These are phyloP conservation scores for Quillaja saponaria DNA, from an alignment of 306 rosid genomes.

Conservation along the genomic window DNA sequence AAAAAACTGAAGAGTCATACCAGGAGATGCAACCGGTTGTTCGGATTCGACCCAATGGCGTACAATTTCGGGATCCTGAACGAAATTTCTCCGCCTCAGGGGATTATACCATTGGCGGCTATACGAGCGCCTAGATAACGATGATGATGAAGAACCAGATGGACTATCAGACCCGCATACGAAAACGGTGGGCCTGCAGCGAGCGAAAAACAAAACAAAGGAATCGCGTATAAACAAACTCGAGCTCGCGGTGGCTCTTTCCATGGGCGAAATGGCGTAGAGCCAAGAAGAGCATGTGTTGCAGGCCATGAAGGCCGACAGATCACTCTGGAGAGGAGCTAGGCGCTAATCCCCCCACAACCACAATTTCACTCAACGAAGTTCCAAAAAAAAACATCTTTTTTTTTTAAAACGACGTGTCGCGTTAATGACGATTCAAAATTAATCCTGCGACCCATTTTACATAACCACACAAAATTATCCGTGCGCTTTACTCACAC, in stretches of 20 bases:
- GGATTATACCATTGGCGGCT: constrained; percentile 46
- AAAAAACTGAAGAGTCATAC: constrained; percentile 7
- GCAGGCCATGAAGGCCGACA: constrained; percentile 51
- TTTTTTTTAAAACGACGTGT: no score
- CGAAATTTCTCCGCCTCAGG: constrained; percentile 26
- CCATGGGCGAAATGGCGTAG: constrained; percentile 17
- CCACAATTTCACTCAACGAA: no score
- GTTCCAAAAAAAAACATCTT: no score
- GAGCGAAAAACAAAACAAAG: constrained; percentile 18
- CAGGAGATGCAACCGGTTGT: constrained; percentile 50
- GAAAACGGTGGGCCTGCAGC: constrained; percentile 24
- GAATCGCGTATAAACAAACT: constrained; percentile 14
- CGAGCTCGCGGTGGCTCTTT: constrained; percentile 16
- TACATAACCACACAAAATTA: constrained; percentile 29
- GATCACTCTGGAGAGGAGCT: no score
- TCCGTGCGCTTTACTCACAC: constrained; percentile 1
- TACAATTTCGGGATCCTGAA: constrained; percentile 32
- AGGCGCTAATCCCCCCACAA: no score
- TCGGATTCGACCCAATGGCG: constrained; percentile 74
- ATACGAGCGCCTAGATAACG: constrained; percentile 33
- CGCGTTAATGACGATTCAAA: constrained; percentile 31
- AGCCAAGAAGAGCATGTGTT: constrained; percentile 33
- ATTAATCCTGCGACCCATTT: constrained; percentile 4
- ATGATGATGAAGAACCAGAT: constrained; percentile 24
- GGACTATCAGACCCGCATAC: constrained; percentile 37